Evolutionary conservation across 805 yeast species (phyloP).

Genomic region (Wickerhamiella spandovensis): DNA sequence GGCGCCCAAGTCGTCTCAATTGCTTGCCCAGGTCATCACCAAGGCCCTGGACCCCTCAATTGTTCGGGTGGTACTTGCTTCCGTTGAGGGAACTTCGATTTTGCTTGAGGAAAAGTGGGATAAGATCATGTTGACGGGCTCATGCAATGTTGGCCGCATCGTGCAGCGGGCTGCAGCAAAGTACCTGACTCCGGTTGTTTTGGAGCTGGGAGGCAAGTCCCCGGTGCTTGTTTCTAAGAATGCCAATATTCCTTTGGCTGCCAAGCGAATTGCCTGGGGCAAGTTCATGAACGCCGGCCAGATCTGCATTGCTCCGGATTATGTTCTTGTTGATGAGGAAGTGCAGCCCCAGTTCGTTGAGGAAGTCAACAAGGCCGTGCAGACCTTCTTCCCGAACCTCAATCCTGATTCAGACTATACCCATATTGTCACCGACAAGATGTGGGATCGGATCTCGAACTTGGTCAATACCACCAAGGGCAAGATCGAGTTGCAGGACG

Average conservation of each 20-base stretch:
- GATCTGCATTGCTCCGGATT: constrained; percentile 77
- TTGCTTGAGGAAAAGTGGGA: constrained; percentile 54
- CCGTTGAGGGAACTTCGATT: constrained; percentile 42
- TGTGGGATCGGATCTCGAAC: constrained; percentile 33
- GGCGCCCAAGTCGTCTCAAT: constrained; percentile 43
- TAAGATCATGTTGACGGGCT: constrained; percentile 74
- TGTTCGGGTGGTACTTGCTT: constrained; percentile 60
- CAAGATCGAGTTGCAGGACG: constrained; percentile 14
- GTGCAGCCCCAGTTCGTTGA: constrained; percentile 38
- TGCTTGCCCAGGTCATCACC: constrained; percentile 41
- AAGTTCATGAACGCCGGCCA: constrained; percentile 70
- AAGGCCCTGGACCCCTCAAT: constrained; percentile 39
- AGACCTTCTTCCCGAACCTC: constrained; percentile 32
- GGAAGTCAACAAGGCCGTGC: constrained; percentile 28
- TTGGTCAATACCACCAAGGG: constrained; percentile 26
- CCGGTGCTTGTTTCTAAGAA: constrained; percentile 56
- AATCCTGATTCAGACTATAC: constrained; percentile 33
- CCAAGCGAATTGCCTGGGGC: constrained; percentile 63
- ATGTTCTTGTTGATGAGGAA: constrained; percentile 46
- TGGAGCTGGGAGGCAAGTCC: constrained; percentile 83
- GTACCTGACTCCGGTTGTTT: constrained; percentile 56
- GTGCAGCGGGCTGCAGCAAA: constrained; percentile 68
- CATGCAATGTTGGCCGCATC: constrained; percentile 56
- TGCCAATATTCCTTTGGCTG: constrained; percentile 25
- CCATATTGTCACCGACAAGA: constrained; percentile 44